Conservation (phyloP, 768 basidiomycete species). For the Boletales sp. region DNA sequence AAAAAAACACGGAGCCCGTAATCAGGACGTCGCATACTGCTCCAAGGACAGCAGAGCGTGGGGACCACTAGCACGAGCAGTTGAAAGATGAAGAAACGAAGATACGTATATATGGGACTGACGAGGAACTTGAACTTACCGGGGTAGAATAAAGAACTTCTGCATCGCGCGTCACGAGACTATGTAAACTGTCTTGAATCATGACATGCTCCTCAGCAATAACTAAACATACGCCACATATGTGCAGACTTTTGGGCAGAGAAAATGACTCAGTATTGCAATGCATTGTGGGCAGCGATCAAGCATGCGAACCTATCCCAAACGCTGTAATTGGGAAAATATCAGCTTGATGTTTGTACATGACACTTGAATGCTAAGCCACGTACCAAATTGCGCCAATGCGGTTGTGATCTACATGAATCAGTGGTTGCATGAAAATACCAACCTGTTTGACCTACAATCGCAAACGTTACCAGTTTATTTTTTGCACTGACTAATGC, state of each 20-base stretch:
- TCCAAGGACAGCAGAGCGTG: constrained; percentile 26
- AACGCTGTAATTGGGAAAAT: neutral
- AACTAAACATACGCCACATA: too few species aligned
- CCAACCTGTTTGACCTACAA: neutral
- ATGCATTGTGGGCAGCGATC: neutral
- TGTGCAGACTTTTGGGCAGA: too few species aligned
- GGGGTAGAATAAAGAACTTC: neutral
- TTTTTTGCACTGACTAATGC: constrained; percentile 5
- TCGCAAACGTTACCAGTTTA: neutral
- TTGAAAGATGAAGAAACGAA: too few species aligned
- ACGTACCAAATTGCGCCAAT: constrained; percentile 5
- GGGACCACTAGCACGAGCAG: constrained; percentile 8
- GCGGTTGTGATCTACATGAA: neutral
- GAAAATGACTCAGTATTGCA: neutral
- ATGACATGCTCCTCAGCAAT: too few species aligned
- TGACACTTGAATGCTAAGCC: too few species aligned
- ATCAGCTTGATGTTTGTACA: neutral
- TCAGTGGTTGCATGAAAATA: neutral
- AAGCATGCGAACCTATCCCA: constrained; percentile 6
- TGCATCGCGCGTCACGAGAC: neutral
- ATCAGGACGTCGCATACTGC: constrained; percentile 14
- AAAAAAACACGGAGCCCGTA: constrained; percentile 19
- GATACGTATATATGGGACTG: too few species aligned
- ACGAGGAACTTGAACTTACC: neutral
- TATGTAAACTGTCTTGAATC: neutral